Percentiles rank a stretch among this genome's conserved stretches.
phyloP scores from a whole-genome alignment of 441 rosid species.

The Codiaeum variegatum region DNA sequence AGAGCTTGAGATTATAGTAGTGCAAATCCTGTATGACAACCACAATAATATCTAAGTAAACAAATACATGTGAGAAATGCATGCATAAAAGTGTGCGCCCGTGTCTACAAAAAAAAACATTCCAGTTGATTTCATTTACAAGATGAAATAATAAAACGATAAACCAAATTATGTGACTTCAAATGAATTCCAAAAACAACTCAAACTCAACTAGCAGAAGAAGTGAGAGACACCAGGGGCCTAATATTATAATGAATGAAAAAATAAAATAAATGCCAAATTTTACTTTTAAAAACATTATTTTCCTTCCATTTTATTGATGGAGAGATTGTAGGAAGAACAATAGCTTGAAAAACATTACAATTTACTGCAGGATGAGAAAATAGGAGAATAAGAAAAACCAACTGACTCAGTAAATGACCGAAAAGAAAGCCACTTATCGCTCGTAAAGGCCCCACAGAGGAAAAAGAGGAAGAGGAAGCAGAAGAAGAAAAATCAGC shows the following conservation, averaged over 20 bases:
- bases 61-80: not conserved
- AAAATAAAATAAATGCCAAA: not conserved
- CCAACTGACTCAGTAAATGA: not conserved
- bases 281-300: too few relatives aligned
- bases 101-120: not conserved
- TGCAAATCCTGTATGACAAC: not conserved
- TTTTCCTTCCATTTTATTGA: not conserved
- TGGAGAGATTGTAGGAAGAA: not conserved
- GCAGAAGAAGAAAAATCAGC: not conserved
- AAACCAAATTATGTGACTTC: not conserved
- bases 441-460: not conserved
- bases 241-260: not conserved
- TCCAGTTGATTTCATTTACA: not conserved
- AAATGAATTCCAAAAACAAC: not conserved
- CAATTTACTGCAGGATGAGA: not conserved
- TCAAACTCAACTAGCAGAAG: not conserved
- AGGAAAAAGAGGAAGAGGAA: not conserved
- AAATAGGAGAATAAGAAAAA: not conserved
- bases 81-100: too few relatives aligned
- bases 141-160: not conserved
- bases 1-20: not conserved
- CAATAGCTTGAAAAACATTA: not conserved
- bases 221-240: not conserved
- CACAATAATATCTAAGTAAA: not conserved
- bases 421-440: not conserved